A percentile compares a stretch with the other conserved stretches of the same genome.
These are phyloP conservation scores for Macroventuria anomochaeta DNA, from an alignment of 2,329 filamentous ascomycete species.

Conservation along the genomic window DNA sequence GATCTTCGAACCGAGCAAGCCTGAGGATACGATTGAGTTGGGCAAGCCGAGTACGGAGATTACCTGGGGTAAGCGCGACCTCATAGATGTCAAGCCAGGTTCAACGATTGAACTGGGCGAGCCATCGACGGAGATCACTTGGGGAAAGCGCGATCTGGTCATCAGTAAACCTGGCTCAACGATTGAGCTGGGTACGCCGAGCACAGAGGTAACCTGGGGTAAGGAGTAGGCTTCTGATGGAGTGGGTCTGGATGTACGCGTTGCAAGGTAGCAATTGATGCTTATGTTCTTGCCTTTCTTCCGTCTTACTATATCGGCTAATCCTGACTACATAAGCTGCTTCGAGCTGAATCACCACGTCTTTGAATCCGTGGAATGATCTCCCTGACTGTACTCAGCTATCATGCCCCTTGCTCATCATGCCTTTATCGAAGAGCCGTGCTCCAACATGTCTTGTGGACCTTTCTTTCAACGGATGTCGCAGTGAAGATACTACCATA, in stretches of 20 bases:
- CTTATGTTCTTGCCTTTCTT: neutral
- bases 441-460: neutral
- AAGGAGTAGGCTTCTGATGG: slow-evolving; percentile 18
- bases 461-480: neutral
- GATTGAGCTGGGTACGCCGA: slow-evolving; percentile 19
- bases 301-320: neutral
- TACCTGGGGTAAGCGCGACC: slow-evolving; percentile 31
- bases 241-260: neutral
- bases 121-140: slow-evolving; percentile 25
- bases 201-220: slow-evolving; percentile 26
- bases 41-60: slow-evolving; percentile 15
- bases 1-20: neutral
- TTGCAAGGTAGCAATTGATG: neutral
- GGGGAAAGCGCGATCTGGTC: slow-evolving; percentile 19
- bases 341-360: neutral
- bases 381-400: neutral
- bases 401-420: neutral
- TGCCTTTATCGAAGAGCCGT: neutral
- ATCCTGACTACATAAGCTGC: neutral
- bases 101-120: slow-evolving; percentile 21
- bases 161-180: slow-evolving; percentile 6
- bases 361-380: neutral
- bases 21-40: slow-evolving; percentile 21
- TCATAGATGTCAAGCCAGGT: slow-evolving; percentile 1
- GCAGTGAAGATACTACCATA: neutral